Conservation (phyloP, 176 grass and related monocot genomes). For the Oryza coarctata region DNA sequence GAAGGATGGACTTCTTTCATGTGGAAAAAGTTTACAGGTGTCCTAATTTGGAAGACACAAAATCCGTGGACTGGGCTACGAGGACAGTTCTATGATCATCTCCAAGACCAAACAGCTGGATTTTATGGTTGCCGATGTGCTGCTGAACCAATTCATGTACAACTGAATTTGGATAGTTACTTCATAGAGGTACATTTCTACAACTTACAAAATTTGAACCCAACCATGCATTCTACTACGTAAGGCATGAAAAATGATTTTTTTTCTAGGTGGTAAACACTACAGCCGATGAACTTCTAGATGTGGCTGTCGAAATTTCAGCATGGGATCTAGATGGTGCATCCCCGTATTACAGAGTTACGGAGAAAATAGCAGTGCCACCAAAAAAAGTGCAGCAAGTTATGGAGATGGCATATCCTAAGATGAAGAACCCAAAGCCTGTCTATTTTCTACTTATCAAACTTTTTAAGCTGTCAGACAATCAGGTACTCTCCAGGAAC, state of each 20-base stretch:
- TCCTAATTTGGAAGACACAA: conserved; percentile 97
- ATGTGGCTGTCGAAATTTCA: conserved; percentile 81
- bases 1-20: conserved; percentile 99
- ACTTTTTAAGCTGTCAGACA: conserved; percentile 74
- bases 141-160: conserved; percentile 81
- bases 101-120: conserved; percentile 89
- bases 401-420: conserved; percentile 76
- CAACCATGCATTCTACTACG: not conserved
- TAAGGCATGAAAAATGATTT: conserved; percentile 32
- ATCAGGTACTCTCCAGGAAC: conserved; percentile 65
- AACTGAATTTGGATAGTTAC: conserved; percentile 82
- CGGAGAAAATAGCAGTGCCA: conserved; percentile 50
- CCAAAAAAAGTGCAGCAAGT: conserved; percentile 73
- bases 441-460: conserved; percentile 93
- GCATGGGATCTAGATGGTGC: conserved; percentile 81
- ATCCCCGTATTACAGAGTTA: conserved; percentile 76
- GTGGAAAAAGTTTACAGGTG: conserved; percentile 95
- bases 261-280: conserved; percentile 87
- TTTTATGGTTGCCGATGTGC: conserved; percentile 91
- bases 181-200: conserved; percentile 71
- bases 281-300: conserved; percentile 51
- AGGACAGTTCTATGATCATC: conserved; percentile 97
- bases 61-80: conserved; percentile 95
- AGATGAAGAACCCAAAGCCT: conserved; percentile 67
- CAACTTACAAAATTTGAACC: not conserved